Percentiles rank a stretch among this genome's conserved stretches.
Conservation (phyloP, 345 rosid species). For the Turnera subulata region DNA sequence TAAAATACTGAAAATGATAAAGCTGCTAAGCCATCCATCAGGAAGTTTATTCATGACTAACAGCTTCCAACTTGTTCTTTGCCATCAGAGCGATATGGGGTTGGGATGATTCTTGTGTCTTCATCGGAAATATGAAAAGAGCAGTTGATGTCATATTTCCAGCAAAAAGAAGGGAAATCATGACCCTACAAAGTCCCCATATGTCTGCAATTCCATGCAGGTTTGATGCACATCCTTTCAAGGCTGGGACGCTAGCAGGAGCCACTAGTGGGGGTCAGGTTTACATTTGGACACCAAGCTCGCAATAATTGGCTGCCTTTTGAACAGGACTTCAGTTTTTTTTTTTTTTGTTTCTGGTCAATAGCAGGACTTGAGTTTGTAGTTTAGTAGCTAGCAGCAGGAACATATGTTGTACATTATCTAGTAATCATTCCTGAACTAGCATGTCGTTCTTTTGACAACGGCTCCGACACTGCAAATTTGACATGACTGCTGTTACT, state of each 20-base stretch:
- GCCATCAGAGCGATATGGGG: conserved; percentile 74
- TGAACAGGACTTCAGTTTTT: too few species aligned
- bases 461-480: too few species aligned
- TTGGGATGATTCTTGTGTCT: conserved; percentile 79
- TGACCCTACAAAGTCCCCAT: conserved; percentile 39
- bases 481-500: too few species aligned
- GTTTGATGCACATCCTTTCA: conserved; percentile 61
- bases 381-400: too few species aligned
- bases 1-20: too few species aligned
- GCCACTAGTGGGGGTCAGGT: conserved; percentile 68
- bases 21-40: too few species aligned
- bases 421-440: background rate
- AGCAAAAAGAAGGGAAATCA: conserved; percentile 23
- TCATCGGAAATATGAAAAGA: conserved; percentile 53
- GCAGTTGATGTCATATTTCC: conserved; percentile 66
- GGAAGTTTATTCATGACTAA: background rate
- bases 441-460: too few species aligned
- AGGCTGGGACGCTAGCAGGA: conserved; percentile 67
- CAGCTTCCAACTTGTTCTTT: background rate
- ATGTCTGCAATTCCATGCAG: conserved; percentile 65
- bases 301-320: background rate
- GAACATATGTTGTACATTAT: background rate
- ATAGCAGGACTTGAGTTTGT: background rate
- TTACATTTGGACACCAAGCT: conserved; percentile 52
- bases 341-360: too few species aligned